Percentiles rank a stretch among this genome's conserved stretches.
phyloP scores from a whole-genome alignment of 2,329 filamentous ascomycete genomes.

The Alternaria sp. region DNA sequence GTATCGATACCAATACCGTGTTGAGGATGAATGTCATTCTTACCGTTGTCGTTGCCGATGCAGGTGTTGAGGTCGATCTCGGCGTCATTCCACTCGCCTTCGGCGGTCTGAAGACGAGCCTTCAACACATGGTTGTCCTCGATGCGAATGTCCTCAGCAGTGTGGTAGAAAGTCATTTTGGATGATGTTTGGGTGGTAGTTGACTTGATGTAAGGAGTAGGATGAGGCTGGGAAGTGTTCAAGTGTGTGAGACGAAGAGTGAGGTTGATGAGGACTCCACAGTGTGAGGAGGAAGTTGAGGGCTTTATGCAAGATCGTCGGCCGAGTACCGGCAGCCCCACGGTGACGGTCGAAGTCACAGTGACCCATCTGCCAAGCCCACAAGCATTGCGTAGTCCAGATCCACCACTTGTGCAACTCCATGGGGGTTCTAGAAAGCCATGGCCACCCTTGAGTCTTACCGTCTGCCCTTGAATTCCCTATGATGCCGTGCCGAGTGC shows the following conservation, averaged over 20 bases:
- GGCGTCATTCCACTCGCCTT: conserved; percentile 55
- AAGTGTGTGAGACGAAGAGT: neutral
- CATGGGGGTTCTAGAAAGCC: neutral
- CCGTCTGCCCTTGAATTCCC: neutral
- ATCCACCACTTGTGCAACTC: neutral
- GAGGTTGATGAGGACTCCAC: neutral
- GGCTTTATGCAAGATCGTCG: conserved; percentile 13
- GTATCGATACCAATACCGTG: neutral
- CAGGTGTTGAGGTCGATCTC: conserved; percentile 58
- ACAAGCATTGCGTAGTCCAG: neutral
- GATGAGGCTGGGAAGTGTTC: neutral
- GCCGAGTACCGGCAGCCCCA: neutral
- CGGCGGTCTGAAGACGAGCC: conserved; percentile 50
- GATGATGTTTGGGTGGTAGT: neutral
- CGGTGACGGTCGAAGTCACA: neutral
- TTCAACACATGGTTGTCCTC: conserved; percentile 60
- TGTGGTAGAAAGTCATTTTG: conserved; percentile 56
- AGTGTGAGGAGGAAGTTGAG: neutral
- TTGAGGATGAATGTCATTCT: neutral
- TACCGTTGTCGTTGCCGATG: conserved; percentile 62
- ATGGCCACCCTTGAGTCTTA: neutral
- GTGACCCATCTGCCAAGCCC: neutral
- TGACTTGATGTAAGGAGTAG: neutral
- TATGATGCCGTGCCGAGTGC: conserved; percentile 12
- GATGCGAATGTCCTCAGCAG: conserved; percentile 56